Base-by-base conservation (phyloP, 2,329 filamentous ascomycete genomes). In the Sporothrix dimorphospora region DNA sequence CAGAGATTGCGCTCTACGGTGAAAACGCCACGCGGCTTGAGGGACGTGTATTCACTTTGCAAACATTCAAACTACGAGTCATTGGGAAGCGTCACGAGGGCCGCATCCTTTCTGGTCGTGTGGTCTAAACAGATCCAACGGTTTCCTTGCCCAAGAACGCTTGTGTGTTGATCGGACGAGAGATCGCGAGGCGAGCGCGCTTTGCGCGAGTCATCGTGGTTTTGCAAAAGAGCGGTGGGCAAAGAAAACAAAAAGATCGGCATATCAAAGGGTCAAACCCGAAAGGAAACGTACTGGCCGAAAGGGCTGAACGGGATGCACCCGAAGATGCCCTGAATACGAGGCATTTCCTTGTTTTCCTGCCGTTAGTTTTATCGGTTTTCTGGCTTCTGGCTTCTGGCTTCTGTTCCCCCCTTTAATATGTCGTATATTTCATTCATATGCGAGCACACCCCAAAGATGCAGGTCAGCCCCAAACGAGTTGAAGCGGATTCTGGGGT, bases 171-270 rank as follows among this genome's bases (percentile, higher is more conserved):
- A 63, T 24, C 24, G 57, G 57, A 24, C n/a, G 3, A 61, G n/a
- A 63, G 34, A 42, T 63, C 57, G 38, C 57, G n/a, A 63, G 57
- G 19, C n/a, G 57, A 42, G 57, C n/a, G 57, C 57, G 57, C 21
- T 63, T 40, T n/a, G 30, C 38, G 57, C 57, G 34, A 42, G 27
- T 40, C 34, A 38, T 30, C n/a, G 24, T 30, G 38, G 21, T 21
- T 47, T 45, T 65, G 40, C 40, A 47, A 47, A 65, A 65, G 40
- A 65, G 59, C 59, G 59, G 38, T 65, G 59, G 59, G 27, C 59
- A 16, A 30, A n/a, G 6, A 61, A 0, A 8, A 61, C 19, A 24
- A 24, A 42, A 61, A 14, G 38, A 61, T 38, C 27, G 57, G 57
- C 30, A 12, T 1, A 14, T 21, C 9, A n/a, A 11, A 14, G 21